These are phyloP conservation scores for Venturiaceae sp. DNA, from an alignment of 2,329 filamentous ascomycete species.

Conservation along the genomic window DNA sequence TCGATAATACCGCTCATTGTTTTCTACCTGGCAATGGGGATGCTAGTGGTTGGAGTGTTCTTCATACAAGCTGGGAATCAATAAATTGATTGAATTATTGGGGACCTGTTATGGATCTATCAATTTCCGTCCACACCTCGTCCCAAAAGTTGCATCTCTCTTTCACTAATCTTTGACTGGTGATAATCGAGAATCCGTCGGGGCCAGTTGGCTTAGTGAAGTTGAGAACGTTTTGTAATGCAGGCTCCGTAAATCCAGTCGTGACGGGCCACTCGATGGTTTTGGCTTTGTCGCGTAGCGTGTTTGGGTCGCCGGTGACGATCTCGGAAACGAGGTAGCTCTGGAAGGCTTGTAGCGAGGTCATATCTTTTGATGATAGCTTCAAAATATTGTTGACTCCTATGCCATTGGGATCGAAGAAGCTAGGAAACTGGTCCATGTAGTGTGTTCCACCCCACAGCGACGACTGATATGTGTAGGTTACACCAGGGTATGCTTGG, in stretches of 20 bases:
- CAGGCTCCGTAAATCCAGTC: not conserved
- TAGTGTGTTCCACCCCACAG: not conserved
- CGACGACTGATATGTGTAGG: not conserved
- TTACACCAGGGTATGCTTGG: not conserved
- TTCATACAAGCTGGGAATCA: too few species aligned
- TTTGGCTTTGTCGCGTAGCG: not conserved
- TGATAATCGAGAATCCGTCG: not conserved
- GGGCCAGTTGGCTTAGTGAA: not conserved
- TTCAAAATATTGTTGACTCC: not conserved
- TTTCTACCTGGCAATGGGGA: too few species aligned
- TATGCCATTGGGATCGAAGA: not conserved
- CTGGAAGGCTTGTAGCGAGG: not conserved
- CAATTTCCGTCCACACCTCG: not conserved
- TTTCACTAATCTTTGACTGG: not conserved
- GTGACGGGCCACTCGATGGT: not conserved
- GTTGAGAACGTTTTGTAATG: not conserved
- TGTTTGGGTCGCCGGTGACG: constrained; percentile 1
- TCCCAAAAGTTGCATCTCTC: constrained; percentile 2
- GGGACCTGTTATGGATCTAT: not conserved
- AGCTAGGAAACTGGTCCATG: not conserved
- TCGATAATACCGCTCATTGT: too few species aligned
- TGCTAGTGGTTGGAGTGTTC: too few species aligned
- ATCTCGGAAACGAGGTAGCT: not conserved
- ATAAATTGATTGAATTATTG: too few species aligned
- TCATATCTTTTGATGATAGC: not conserved